phyloP scores from a whole-genome alignment of 2,329 filamentous ascomycete genomes.

The Colletotrichum paranaense region DNA sequence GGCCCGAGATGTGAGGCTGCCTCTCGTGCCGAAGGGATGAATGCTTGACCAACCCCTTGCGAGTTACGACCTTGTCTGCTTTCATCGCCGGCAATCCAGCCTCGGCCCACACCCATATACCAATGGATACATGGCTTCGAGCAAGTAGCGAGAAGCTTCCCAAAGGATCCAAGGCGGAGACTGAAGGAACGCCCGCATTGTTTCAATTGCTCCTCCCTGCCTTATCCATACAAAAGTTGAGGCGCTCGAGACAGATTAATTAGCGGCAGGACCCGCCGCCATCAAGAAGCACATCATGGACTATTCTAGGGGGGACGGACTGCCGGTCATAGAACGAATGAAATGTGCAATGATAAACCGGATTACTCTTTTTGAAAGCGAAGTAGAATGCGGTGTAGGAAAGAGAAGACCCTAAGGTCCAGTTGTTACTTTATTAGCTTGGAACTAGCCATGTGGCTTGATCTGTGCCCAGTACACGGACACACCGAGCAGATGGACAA shows the following conservation, averaged over 20 bases:
- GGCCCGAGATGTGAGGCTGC: background rate
- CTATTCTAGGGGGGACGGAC: background rate
- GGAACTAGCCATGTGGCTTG: no score
- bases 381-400: no score
- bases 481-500: background rate
- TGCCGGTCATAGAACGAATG: background rate
- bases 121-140: background rate
- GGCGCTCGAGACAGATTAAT: background rate
- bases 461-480: background rate
- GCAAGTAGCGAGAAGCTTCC: background rate
- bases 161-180: background rate
- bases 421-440: no score
- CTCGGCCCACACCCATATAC: background rate
- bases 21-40: background rate
- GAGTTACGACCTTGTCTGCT: background rate
- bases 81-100: background rate
- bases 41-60: background rate
- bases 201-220: background rate
- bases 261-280: background rate
- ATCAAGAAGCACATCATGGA: background rate
- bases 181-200: background rate
- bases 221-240: background rate
- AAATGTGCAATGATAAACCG: background rate
- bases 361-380: background rate
- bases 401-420: no score